Evolutionary conservation across 345 rosid genomes (phyloP).

Genomic region (Microthlaspi erraticum): DNA sequence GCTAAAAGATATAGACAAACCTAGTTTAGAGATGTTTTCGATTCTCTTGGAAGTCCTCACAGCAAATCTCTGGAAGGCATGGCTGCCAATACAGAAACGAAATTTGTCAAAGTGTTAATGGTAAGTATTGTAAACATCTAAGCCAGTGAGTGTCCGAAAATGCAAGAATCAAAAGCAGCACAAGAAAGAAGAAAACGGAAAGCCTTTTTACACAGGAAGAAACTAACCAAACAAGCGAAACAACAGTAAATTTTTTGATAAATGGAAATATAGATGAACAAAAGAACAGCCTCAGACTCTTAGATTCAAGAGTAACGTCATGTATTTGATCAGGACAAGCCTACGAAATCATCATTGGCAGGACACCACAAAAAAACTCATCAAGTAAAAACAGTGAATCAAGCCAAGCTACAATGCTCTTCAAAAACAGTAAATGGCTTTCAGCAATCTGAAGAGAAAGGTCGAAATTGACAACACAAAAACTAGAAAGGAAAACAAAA

Average conservation of each 20-base stretch:
- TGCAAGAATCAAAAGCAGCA: too few relatives aligned
- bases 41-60: constrained; percentile 78
- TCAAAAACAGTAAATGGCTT: too few relatives aligned
- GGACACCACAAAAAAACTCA: not conserved
- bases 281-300: constrained; percentile 41
- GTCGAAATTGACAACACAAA: too few relatives aligned
- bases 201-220: too few relatives aligned
- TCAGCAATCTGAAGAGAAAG: too few relatives aligned
- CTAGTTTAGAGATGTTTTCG: constrained; percentile 64
- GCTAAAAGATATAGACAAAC: constrained; percentile 33
- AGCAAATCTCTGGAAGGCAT: constrained; percentile 87
- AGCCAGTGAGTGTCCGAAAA: too few relatives aligned
- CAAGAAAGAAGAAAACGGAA: too few relatives aligned
- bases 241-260: too few relatives aligned
- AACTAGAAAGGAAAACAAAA: not conserved
- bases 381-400: too few relatives aligned
- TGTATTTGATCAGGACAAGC: constrained; percentile 49
- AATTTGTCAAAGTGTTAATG: not conserved
- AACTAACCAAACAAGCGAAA: not conserved
- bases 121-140: not conserved
- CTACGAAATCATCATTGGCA: constrained; percentile 54
- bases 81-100: constrained; percentile 47
- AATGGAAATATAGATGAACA: not conserved
- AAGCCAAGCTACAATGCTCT: too few relatives aligned
- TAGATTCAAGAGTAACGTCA: constrained; percentile 37